Evolutionary conservation across 2,329 filamentous ascomycete species (phyloP), one percentile per base, ranked within the genome.

Genomic region (Domatiomyces catenatus): DNA sequence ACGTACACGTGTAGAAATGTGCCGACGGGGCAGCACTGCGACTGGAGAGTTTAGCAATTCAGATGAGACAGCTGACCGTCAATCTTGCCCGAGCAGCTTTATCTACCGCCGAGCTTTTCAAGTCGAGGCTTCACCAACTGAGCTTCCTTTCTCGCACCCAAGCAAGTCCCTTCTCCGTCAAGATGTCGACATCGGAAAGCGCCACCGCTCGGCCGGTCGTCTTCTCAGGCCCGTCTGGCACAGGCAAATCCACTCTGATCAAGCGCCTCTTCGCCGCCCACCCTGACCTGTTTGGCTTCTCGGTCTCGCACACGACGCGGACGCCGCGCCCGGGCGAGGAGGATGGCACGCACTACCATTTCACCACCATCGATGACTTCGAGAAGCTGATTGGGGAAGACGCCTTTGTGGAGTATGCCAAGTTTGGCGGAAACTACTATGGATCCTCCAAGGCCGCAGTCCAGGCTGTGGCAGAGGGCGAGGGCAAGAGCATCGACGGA

Each of bases 401-500:
- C 50, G 84, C 81, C 8, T 94, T 95, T 67, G 82, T 94, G 55
- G 89, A 95, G 74, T 79, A 84, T 71, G 89, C 89, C 50, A 72
- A 83, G 65, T 95, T 94, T 66, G 81, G 87, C 42, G 81, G 80
- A 50, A 94, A 95, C 69, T 72, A 79, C 62, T 95, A 95, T 69
- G 89, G 89, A 51, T 94, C 88, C 4, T 86, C 80, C 64, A 81
- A 86, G 62, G 74, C 76, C 67, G 86, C 86, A 24, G 86, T 94
- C 56, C 76, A 82, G 66, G 79, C 86, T 61, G 81, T 89, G 65
- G 76, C 76, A 1, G 76, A 78, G 54, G 79, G 81, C 69, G 83
- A 81, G 51, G 58, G 58, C 42, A 60, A 60, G 49, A 54, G 48
- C 42, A 59, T 60, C 18, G 57, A 59, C 36, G 58, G 57, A 5